Evolutionary conservation across 106 monocot genomes (phyloP), one percentile per base, ranked within the genome.

Genomic region (Apostasia shenzhenica): DNA sequence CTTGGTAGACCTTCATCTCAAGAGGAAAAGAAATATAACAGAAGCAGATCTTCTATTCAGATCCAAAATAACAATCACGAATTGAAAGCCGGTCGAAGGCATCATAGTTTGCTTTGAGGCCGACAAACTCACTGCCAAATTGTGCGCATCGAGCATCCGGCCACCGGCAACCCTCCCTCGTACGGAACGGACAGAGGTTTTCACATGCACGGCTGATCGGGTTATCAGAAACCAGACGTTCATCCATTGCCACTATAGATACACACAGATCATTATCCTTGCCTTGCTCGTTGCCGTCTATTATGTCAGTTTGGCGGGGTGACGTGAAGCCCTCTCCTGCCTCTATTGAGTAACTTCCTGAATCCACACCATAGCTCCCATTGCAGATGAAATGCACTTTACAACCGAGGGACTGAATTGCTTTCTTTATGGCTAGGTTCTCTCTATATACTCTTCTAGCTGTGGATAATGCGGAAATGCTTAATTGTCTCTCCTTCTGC

Each of bases 81-180:
- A 99, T 90, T 41, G 92, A 90, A 54, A 99, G 81, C 11, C 79
- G 81, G 57, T 99, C 90, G 73, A 99, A 93, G 2, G 92, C 97
- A 74, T 93, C 92, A 67, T 87, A 99, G 61, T 99, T 81, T 4
- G 97, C 97, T 59, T 84, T 99, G 44, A 99, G 58, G 5, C 92
- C 87, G 68, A 99, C 73, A 76, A 99, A 93, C 54, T 99, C 92
- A 63, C 90, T 93, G 55, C 85, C 78, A 43, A 90, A 77, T 68
- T 93, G 92, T 12, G 87, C 79, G 70, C 97, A 99, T 14, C 77
- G 81, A 60, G 82, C 85, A 63, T 93, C 84, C 0, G 97, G 97
- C 97, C 97, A 99, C 66, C 75, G 89, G 75, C 97, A 99, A 43
- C 92, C 92, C 64, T 90, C 92, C 50, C 72, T 75, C 42, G 85